Percentiles rank a stretch among this genome's conserved stretches.
These are phyloP conservation scores for Vitellaria paradoxa DNA, from an alignment of 179 eudicot species.

Conservation along the genomic window DNA sequence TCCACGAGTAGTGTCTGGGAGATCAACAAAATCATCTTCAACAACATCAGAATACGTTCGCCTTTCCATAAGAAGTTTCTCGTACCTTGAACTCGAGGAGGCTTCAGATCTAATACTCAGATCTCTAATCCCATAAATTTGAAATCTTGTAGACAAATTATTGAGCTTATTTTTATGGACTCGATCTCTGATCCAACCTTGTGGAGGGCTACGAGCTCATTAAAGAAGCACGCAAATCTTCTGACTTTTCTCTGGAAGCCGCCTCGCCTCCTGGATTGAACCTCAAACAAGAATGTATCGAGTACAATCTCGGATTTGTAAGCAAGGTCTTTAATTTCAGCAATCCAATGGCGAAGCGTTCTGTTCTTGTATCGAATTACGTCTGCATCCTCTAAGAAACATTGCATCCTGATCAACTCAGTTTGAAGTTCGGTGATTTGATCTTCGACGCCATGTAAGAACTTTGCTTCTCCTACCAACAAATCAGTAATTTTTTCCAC, in stretches of 20 bases:
- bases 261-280: not conserved
- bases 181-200: not conserved
- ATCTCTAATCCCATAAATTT: conserved; percentile 24
- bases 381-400: not conserved
- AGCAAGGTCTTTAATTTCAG: not conserved
- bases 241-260: not conserved
- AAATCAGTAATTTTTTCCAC: not conserved
- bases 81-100: not conserved
- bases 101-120: not conserved
- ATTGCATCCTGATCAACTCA: not conserved
- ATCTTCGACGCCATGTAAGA: not conserved
- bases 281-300: no score
- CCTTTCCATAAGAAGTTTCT: not conserved
- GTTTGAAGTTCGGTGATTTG: not conserved
- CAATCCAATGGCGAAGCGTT: not conserved
- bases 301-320: no score
- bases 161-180: no score
- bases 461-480: not conserved
- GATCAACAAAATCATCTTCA: conserved; percentile 37
- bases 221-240: not conserved
- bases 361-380: not conserved
- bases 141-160: conserved; percentile 16
- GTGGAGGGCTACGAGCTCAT: not conserved
- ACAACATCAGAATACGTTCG: conserved; percentile 16
- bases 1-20: conserved; percentile 14